Evolutionary conservation across 768 basidiomycete genomes (phyloP).

Genomic region (Trametes punicea): DNA sequence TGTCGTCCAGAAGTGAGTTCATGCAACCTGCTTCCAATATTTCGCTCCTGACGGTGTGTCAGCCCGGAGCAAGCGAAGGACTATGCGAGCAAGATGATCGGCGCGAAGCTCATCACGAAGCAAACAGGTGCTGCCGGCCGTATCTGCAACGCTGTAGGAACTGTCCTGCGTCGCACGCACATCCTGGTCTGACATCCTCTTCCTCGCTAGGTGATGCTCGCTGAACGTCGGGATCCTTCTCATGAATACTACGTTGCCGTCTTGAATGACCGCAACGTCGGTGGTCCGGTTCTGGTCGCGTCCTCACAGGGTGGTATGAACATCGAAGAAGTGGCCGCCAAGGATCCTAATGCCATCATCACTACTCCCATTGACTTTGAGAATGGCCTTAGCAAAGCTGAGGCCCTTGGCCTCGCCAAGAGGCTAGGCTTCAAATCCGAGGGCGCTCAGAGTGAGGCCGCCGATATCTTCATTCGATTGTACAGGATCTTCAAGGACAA

Average conservation of each 20-base stretch:
- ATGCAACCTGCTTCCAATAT: background rate
- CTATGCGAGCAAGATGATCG: slow-evolving; percentile 89
- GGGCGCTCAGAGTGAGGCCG: slow-evolving; percentile 75
- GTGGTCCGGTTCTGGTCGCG: slow-evolving; percentile 89
- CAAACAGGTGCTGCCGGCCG: slow-evolving; percentile 93
- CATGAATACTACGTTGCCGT: slow-evolving; percentile 99
- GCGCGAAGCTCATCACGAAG: slow-evolving; percentile 94
- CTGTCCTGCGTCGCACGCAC: slow-evolving; percentile 28
- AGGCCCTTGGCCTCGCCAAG: slow-evolving; percentile 76
- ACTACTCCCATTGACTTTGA: slow-evolving; percentile 88
- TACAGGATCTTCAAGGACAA: slow-evolving; percentile 98
- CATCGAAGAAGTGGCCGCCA: slow-evolving; percentile 98
- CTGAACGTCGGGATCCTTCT: slow-evolving; percentile 86
- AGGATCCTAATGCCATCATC: slow-evolving; percentile 92
- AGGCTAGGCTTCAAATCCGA: slow-evolving; percentile 85
- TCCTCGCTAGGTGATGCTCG: slow-evolving; percentile 85
- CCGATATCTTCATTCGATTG: slow-evolving; percentile 88
- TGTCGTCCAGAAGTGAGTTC: slow-evolving; percentile 73
- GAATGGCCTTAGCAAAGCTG: slow-evolving; percentile 69
- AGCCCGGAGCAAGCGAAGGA: slow-evolving; percentile 89
- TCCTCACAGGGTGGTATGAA: slow-evolving; percentile 99
- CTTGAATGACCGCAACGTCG: slow-evolving; percentile 87
- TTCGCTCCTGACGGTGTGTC: background rate
- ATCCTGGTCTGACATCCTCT: background rate
- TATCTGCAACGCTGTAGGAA: slow-evolving; percentile 83